These are phyloP conservation scores for Firmiana major DNA, from an alignment of 345 rosid species.

Conservation along the genomic window DNA sequence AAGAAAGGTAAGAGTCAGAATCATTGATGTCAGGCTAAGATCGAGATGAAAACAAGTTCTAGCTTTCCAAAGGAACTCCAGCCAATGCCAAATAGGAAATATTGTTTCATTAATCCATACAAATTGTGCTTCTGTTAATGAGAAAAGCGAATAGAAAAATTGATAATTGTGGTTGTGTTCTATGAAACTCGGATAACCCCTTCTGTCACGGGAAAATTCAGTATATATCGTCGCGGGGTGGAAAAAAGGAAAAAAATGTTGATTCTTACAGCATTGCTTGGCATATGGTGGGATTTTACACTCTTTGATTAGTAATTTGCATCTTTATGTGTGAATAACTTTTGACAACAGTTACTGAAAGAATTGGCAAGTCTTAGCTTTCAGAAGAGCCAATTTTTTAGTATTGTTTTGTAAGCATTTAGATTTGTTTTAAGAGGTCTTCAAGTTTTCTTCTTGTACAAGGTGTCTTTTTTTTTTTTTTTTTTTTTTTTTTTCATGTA, in stretches of 20 bases:
- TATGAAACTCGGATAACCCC: slow-evolving; percentile 15
- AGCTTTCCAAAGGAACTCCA: background rate
- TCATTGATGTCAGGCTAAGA: slow-evolving; percentile 28
- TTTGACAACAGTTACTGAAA: slow-evolving; percentile 13
- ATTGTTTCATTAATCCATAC: slow-evolving; percentile 26
- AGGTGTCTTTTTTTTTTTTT: too few relatives aligned
- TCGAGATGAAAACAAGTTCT: slow-evolving; percentile 22
- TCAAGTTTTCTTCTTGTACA: too few relatives aligned
- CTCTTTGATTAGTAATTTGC: slow-evolving; percentile 24
- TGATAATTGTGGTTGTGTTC: slow-evolving; percentile 7
- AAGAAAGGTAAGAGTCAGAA: slow-evolving; percentile 57
- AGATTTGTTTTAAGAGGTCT: too few relatives aligned
- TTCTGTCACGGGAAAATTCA: slow-evolving; percentile 15
- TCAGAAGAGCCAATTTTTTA: too few relatives aligned
- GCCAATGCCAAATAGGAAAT: slow-evolving; percentile 12
- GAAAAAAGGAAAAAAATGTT: slow-evolving; percentile 9
- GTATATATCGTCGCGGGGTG: slow-evolving; percentile 33
- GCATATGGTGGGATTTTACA: slow-evolving; percentile 16
- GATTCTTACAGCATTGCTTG: slow-evolving; percentile 28
- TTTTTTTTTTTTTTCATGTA: background rate
- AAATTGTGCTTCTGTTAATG: slow-evolving; percentile 20
- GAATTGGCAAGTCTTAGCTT: slow-evolving; percentile 10
- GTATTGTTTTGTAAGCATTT: too few relatives aligned
- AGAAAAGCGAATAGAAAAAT: slow-evolving; percentile 14
- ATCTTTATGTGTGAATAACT: slow-evolving; percentile 19